Percentiles rank a stretch among this genome's conserved stretches.
Evolutionary conservation across 352 stramenopile species (phyloP).

Genomic region (Achlya hypogyna): DNA sequence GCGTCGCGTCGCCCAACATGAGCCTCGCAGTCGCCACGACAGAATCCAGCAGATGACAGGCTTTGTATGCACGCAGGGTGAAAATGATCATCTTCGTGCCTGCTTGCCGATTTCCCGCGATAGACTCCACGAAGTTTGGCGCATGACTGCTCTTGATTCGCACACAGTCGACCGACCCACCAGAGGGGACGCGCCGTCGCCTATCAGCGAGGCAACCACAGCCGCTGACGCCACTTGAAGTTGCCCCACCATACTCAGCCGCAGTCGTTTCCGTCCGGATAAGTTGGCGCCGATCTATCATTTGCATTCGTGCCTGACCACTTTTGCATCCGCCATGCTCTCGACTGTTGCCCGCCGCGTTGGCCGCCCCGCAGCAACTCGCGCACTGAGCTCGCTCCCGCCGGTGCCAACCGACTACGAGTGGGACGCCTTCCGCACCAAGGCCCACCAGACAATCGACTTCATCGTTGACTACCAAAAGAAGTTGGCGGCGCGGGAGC

Average conservation of each 20-base stretch:
- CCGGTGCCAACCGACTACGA: conserved; percentile 7
- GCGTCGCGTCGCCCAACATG: no score
- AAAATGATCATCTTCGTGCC: no score
- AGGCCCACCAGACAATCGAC: conserved; percentile 30
- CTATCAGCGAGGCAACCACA: no score
- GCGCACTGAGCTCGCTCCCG: neutral
- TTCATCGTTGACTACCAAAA: conserved; percentile 54
- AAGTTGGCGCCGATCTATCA: neutral
- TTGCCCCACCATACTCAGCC: neutral
- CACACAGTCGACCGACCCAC: neutral
- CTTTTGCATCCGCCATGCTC: neutral
- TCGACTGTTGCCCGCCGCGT: neutral
- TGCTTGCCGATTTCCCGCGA: no score
- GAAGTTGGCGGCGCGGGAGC: conserved; percentile 35
- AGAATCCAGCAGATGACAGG: no score
- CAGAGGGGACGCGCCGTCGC: neutral
- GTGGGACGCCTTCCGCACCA: conserved; percentile 20
- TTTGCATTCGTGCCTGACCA: neutral
- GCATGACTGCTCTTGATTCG: no score
- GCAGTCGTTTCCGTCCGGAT: neutral
- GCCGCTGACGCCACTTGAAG: neutral
- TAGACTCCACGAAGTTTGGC: no score
- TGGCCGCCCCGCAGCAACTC: neutral
- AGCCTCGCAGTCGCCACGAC: no score
- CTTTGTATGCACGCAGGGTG: no score